phyloP scores from a whole-genome alignment of 495 filamentous ascomycete species.

The Beverwykella pulmonaria region DNA sequence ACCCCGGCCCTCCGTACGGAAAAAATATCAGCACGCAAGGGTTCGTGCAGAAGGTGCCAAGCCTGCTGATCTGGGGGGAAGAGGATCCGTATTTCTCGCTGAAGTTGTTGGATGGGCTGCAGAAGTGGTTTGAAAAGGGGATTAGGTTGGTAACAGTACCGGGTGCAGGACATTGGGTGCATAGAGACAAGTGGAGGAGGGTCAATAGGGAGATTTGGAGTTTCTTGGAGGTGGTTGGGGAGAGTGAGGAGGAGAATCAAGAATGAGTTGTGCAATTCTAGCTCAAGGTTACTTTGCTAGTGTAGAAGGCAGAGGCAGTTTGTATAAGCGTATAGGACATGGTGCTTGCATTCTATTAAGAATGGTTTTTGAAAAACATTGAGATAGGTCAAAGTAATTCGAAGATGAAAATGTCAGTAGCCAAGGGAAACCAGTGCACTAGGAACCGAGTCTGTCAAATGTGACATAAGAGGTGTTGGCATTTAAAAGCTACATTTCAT shows the following conservation, averaged over 20 bases:
- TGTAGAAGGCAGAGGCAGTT: no score
- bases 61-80: slow-evolving; percentile 9
- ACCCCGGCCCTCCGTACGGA: slow-evolving; percentile 15
- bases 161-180: slow-evolving; percentile 11
- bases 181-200: slow-evolving; percentile 11
- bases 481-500: no score
- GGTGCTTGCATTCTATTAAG: no score
- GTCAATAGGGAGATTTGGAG: slow-evolving; percentile 11
- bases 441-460: no score
- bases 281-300: no score
- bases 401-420: no score
- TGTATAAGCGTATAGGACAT: no score
- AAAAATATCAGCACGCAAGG: background rate
- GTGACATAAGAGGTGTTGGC: no score
- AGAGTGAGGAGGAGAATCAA: background rate
- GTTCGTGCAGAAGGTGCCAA: slow-evolving; percentile 11
- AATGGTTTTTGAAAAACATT: no score
- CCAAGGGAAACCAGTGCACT: no score
- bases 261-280: no score
- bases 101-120: slow-evolving; percentile 7
- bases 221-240: background rate
- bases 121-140: slow-evolving; percentile 15
- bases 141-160: slow-evolving; percentile 12
- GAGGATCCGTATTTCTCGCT: slow-evolving; percentile 14
- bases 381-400: no score